Base-by-base conservation (phyloP, 1,139 yeast genomes). In the Geotrichum macrosporum region DNA sequence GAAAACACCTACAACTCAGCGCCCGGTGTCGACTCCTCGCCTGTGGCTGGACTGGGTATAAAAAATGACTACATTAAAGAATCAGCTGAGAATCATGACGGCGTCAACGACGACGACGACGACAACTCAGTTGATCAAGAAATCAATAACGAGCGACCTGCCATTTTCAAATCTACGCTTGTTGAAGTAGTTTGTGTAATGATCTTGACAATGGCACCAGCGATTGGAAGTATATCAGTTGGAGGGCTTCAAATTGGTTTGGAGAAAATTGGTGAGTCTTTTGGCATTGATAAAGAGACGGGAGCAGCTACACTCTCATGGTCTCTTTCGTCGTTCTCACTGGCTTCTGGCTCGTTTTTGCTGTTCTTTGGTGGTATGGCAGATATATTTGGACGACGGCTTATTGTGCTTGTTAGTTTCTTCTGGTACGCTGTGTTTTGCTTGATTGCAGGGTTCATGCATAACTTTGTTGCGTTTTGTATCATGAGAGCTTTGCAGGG, bases 401-500 rank as follows among this genome's bases (percentile, higher is more conserved):
- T 63, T 19, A 61, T 71, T 13, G 57, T 72, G 13, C 40, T 71
- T 4, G 48, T 58, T 3, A 66, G 72, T 8, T 71, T 62, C 43
- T 31, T 54, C 3, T 53, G 61, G 22, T 71, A 57, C 53, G 65
- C 72, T 0, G 21, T 71, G 1, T 61, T 67, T 46, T 54, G 72
- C 2, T 55, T 72, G 9, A 64, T 68, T 35, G 64, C 65, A 5
- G 77, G 76, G 0, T 71, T 72, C 44, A 63, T 68, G 65, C 53
- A 66, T 22, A 58, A 64, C 39, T 69, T 57, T 48, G 57, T 69
- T 22, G 58, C 61, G 1, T 58, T 72, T 21, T 67, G 69, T 50
- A 55, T 72, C 8, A 59, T 70, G 13, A 53, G 77, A 47, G 76
- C 69, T 2, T 47, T 73, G 2, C 73, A 69, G 53, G 76, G 76